Evolutionary conservation across 805 yeast species (phyloP).

Genomic region (Pichia heedii): DNA sequence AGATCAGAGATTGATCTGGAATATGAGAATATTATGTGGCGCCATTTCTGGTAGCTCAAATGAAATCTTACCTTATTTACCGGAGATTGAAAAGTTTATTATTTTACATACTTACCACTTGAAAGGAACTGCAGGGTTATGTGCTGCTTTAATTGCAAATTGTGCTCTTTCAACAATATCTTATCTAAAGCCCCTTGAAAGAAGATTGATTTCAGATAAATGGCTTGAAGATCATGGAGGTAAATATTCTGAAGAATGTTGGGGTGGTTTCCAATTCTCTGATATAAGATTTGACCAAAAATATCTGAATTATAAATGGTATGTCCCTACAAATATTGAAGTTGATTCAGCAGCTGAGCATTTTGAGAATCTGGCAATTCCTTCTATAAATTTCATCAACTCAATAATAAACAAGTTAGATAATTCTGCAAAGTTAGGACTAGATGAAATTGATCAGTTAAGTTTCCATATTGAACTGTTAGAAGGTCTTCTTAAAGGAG

Average conservation of each 20-base stretch:
- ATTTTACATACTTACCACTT: conserved; percentile 32
- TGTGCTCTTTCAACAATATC: conserved; percentile 58
- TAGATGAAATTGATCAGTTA: conserved; percentile 20
- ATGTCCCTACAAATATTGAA: conserved; percentile 49
- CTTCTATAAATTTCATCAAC: conserved; percentile 43
- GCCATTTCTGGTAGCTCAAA: conserved; percentile 60
- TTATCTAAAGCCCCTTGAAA: conserved; percentile 48
- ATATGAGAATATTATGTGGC: conserved; percentile 60
- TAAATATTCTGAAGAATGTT: conserved; percentile 38
- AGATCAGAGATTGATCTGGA: conserved; percentile 69
- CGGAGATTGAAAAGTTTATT: conserved; percentile 40
- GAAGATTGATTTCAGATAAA: conserved; percentile 42
- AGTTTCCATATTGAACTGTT: conserved; percentile 18
- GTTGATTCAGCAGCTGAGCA: conserved; percentile 51
- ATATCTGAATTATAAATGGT: conserved; percentile 63
- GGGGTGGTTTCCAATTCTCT: conserved; percentile 71
- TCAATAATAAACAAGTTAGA: conserved; percentile 44
- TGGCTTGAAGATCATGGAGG: conserved; percentile 30
- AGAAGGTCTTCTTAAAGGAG: conserved; percentile 46
- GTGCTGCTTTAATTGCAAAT: conserved; percentile 49
- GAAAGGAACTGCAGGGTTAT: conserved; percentile 55
- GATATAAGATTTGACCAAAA: conserved; percentile 38
- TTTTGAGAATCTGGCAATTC: conserved; percentile 41
- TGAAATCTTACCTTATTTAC: conserved; percentile 33
- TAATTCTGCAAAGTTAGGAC: conserved; percentile 22